Percentiles rank a stretch among this genome's conserved stretches.
These are phyloP conservation scores for Multifurca ochricompacta DNA, from an alignment of 768 basidiomycete genomes.

Conservation along the genomic window DNA sequence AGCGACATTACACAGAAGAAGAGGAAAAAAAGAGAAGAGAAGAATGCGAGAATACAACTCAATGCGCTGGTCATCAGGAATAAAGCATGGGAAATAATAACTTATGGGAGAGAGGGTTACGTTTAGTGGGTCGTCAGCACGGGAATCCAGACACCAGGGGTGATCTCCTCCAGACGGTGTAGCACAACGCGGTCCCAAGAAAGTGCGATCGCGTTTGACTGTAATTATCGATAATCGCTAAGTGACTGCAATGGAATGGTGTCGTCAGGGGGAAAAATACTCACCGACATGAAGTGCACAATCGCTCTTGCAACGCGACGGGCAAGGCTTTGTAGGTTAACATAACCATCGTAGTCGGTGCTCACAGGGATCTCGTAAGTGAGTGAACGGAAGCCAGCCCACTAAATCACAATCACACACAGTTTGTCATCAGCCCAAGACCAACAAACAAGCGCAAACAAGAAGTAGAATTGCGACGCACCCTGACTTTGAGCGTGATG, in stretches of 20 bases:
- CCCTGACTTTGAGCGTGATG: constrained; percentile 16
- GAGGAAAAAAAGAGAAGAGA: too few species aligned
- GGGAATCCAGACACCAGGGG: constrained; percentile 16
- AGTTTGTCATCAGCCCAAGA: background rate
- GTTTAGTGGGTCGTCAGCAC: constrained; percentile 13
- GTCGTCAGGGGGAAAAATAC: background rate
- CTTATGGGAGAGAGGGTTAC: background rate
- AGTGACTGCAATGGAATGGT: background rate
- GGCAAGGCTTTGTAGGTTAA: constrained; percentile 16
- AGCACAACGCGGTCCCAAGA: constrained; percentile 20
- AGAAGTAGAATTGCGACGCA: constrained; percentile 4
- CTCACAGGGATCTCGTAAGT: constrained; percentile 18
- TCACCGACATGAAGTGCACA: constrained; percentile 20
- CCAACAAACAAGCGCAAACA: background rate
- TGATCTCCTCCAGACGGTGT: constrained; percentile 18
- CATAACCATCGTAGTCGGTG: constrained; percentile 1
- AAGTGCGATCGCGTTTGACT: constrained; percentile 18
- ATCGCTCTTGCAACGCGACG: constrained; percentile 19
- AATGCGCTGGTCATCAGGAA: constrained; percentile 1
- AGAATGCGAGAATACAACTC: background rate
- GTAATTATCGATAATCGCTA: too few species aligned
- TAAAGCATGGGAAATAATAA: constrained; percentile 16
- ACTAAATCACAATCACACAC: constrained; percentile 3
- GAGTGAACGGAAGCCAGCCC: constrained; percentile 18
- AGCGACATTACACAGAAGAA: background rate